Evolutionary conservation across 108 stramenopile species (phyloP), one percentile per base, ranked within the genome.

Genomic region (Cyclotella distinguenda): DNA sequence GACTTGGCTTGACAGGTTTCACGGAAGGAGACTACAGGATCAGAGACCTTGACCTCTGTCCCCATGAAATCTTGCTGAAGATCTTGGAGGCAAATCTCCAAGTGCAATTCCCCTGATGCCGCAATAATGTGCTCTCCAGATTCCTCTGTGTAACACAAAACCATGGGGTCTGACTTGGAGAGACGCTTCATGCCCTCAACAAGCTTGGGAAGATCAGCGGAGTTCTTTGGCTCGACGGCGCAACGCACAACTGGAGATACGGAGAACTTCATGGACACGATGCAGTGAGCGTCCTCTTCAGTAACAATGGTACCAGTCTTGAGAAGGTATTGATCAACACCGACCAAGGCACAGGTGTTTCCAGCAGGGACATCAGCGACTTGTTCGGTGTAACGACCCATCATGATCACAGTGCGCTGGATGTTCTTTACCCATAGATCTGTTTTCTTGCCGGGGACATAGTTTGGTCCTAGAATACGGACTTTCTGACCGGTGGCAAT

Each of bases 71-170:
- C 99, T 48, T 99, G 94, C 74, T 97, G 97, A 57, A 99, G 96
- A 95, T 99, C 99, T 89, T 99, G 98, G 42, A 99, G 86, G 74
- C 99, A 99, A 79, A 99, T 99, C 88, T 99, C 99, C 63, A 99
- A 75, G 87, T 99, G 99, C 35, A 99, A 90, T 77, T 99, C 99
- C 55, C 99, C 99, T 51, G 96, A 95, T 4, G 97, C 97, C 70
- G 99, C 99, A 60, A 99, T 98, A 72, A 99, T 99, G 86, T 98
- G 96, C 72, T 99, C 99, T 49, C 99, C 99, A 19, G 96, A 96
- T 79, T 99, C 99, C 68, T 97, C 97, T 45, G 97, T 98, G 92
- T 97, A 95, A 84, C 98, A 99, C 78, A 97, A 81, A 74, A 99
- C 99, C 97, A 99, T 98, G 40, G 99, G 99, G 86, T 99, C 99